phyloP scores from a whole-genome alignment of 202 grass and related monocot genomes.

The Elaeis oleifera region DNA sequence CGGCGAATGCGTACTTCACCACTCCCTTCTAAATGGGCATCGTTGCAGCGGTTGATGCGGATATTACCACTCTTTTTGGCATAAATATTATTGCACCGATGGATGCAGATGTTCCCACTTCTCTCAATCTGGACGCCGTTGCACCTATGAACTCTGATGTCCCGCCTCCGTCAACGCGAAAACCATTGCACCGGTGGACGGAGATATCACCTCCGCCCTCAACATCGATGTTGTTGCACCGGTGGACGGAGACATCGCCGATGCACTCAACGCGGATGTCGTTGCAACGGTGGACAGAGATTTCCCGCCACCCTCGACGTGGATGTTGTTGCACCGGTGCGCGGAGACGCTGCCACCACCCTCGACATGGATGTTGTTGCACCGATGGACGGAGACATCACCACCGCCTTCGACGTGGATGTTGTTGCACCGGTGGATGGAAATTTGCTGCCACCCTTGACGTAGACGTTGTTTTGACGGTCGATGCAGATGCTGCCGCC shows the following conservation, averaged over 20 bases:
- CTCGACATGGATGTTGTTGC: conserved; percentile 5
- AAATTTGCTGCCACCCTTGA: not conserved
- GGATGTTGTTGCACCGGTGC: not conserved
- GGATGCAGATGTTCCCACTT: too few relatives aligned
- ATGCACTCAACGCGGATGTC: not conserved
- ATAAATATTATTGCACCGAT: too few relatives aligned
- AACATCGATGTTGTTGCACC: not conserved
- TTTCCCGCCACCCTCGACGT: not conserved
- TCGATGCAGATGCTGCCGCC: not conserved
- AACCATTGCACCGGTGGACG: not conserved
- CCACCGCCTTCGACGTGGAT: not conserved
- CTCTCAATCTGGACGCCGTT: not conserved
- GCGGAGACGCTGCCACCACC: not conserved
- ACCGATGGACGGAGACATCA: not conserved
- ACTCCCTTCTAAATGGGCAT: too few relatives aligned
- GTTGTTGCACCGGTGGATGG: conserved; percentile 1
- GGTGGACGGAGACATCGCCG: not conserved
- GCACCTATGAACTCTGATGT: not conserved
- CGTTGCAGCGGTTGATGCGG: too few relatives aligned
- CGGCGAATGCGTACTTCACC: too few relatives aligned
- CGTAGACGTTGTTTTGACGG: not conserved
- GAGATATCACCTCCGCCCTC: not conserved
- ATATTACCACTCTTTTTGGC: too few relatives aligned
- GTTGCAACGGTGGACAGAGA: not conserved
- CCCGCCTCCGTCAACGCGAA: not conserved